A percentile compares a stretch with the other conserved stretches of the same genome.
Evolutionary conservation across 352 stramenopile species (phyloP).

Genomic region (Phytophthora megakarya): DNA sequence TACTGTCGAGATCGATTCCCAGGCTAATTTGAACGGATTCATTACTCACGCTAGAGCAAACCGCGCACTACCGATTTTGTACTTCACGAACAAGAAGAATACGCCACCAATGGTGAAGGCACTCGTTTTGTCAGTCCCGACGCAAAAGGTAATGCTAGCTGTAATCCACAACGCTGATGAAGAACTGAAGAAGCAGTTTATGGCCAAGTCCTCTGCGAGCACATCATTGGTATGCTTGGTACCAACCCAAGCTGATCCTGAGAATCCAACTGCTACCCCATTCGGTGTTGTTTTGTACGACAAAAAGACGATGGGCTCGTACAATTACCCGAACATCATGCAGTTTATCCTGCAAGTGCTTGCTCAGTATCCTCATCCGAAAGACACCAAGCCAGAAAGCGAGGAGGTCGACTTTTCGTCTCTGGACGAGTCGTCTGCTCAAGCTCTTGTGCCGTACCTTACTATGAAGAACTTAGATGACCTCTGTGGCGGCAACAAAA

Average conservation of each 20-base stretch:
- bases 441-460: constrained; percentile 54
- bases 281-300: constrained; percentile 73
- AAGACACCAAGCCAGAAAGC: constrained; percentile 28
- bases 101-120: constrained; percentile 65
- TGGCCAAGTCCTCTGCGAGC: constrained; percentile 38
- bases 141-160: constrained; percentile 54
- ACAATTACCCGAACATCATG: constrained; percentile 70
- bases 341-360: constrained; percentile 72
- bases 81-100: constrained; percentile 63
- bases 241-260: constrained; percentile 32
- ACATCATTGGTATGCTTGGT: constrained; percentile 60
- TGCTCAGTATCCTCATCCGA: constrained; percentile 63
- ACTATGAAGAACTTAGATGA: constrained; percentile 54
- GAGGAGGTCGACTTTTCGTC: constrained; percentile 33
- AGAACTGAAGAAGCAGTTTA: constrained; percentile 70
- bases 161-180: constrained; percentile 59
- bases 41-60: constrained; percentile 41
- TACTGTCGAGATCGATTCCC: constrained; percentile 48
- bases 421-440: constrained; percentile 29
- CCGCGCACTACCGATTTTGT: constrained; percentile 57
- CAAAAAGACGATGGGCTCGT: constrained; percentile 69
- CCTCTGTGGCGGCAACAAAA: constrained; percentile 61
- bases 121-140: constrained; percentile 62
- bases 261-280: constrained; percentile 35
- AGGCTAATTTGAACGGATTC: constrained; percentile 63